phyloP scores from a whole-genome alignment of 83 land plant species.

The Larix sibirica region DNA sequence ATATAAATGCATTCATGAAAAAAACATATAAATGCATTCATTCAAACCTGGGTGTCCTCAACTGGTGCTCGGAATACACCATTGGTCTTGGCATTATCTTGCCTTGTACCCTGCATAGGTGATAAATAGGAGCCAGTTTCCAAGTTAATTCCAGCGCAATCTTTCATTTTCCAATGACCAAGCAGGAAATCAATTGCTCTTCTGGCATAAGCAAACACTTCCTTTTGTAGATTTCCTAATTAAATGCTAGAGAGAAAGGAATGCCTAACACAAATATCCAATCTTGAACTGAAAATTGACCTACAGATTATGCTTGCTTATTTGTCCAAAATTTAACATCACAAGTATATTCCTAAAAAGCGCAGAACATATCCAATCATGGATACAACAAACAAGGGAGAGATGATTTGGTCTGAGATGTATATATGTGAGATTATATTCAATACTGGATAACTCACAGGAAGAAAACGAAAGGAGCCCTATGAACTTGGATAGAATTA shows the following conservation, averaged over 20 bases:
- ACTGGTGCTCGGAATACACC: constrained; percentile 36
- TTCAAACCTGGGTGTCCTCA: constrained; percentile 40
- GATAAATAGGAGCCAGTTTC: not conserved
- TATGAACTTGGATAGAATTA: not conserved
- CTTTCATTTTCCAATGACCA: not conserved
- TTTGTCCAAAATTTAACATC: not conserved
- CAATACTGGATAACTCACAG: not conserved
- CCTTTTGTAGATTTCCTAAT: not conserved
- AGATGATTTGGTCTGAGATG: not conserved
- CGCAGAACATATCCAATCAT: not conserved
- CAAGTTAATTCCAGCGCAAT: not conserved
- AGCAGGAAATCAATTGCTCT: not conserved
- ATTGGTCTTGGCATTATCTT: constrained; percentile 5
- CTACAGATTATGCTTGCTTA: not conserved
- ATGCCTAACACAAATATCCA: not conserved
- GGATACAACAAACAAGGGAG: not conserved
- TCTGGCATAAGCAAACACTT: not conserved
- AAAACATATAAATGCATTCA: not conserved
- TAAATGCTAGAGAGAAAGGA: not conserved
- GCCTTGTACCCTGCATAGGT: not conserved
- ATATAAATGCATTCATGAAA: not conserved
- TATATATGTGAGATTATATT: not conserved
- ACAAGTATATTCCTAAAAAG: not conserved
- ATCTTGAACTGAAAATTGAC: not conserved
- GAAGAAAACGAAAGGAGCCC: not conserved